Evolutionary conservation across 371 early-diverging fungal species (phyloP).

Genomic region (Actinomortierella wolfii): DNA sequence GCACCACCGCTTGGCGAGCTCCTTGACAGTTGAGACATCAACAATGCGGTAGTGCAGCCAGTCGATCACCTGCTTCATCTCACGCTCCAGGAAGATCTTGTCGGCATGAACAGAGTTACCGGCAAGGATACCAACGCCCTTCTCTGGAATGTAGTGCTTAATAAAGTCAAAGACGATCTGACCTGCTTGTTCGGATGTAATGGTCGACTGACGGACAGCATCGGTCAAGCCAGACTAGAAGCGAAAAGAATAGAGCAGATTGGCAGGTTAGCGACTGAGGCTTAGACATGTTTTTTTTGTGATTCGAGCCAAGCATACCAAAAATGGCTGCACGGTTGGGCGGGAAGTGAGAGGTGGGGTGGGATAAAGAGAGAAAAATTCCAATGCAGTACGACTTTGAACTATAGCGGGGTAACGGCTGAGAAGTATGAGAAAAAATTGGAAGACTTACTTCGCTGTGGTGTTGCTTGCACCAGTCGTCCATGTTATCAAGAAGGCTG

Average conservation of each 20-base stretch:
- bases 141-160: slow-evolving; percentile 62
- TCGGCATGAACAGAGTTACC: slow-evolving; percentile 96
- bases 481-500: slow-evolving; percentile 85
- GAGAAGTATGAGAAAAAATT: neutral
- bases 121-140: slow-evolving; percentile 74
- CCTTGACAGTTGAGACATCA: slow-evolving; percentile 93
- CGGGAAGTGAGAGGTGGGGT: neutral
- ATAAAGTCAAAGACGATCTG: slow-evolving; percentile 73
- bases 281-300: no score
- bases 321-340: neutral
- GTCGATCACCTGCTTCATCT: slow-evolving; percentile 81
- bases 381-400: neutral
- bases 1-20: slow-evolving; percentile 82
- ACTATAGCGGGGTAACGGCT: neutral
- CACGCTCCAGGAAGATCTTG: slow-evolving; percentile 77
- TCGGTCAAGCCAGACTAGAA: slow-evolving; percentile 82
- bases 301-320: neutral
- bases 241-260: neutral
- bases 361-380: neutral
- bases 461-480: slow-evolving; percentile 89
- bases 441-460: slow-evolving; percentile 69
- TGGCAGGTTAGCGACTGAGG: neutral
- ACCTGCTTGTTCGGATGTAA: slow-evolving; percentile 76
- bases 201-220: slow-evolving; percentile 73
- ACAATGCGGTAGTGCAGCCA: slow-evolving; percentile 88